Evolutionary conservation across 805 yeast genomes (phyloP).

Genomic region (Ogataea paraovalis): DNA sequence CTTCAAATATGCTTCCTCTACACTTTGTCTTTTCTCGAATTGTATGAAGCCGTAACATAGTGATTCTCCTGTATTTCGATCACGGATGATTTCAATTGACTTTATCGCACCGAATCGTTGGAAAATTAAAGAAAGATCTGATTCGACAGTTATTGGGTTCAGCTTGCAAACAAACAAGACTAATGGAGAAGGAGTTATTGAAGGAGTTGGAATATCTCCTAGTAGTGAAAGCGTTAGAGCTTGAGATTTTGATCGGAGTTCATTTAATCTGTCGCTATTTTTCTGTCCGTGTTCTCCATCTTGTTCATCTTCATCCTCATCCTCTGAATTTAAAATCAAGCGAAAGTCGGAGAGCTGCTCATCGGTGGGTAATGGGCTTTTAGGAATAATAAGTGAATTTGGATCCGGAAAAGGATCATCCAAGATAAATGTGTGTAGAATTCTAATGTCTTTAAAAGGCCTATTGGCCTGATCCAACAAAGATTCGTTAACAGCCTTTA

Average conservation of each 20-base stretch:
- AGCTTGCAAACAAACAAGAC: conserved; percentile 61
- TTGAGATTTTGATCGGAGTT: conserved; percentile 41
- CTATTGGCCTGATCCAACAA: conserved; percentile 36
- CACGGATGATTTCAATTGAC: conserved; percentile 50
- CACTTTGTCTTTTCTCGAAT: conserved; percentile 41
- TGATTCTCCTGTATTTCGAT: conserved; percentile 44
- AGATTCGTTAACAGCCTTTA: conserved; percentile 41
- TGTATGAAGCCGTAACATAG: conserved; percentile 64
- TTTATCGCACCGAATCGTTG: conserved; percentile 55
- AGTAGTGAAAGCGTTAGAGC: conserved; percentile 61
- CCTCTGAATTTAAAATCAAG: conserved; percentile 23
- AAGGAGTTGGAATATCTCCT: conserved; percentile 59
- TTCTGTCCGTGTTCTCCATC: neutral
- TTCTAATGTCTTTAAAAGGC: conserved; percentile 48
- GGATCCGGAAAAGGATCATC: conserved; percentile 51
- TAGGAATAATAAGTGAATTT: conserved; percentile 18
- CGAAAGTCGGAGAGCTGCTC: conserved; percentile 30
- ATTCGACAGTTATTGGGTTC: conserved; percentile 57
- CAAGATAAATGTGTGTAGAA: conserved; percentile 45
- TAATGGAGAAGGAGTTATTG: conserved; percentile 55
- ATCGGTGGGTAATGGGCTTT: conserved; percentile 36
- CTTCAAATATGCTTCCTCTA: conserved; percentile 59
- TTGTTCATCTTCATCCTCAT: conserved; percentile 8
- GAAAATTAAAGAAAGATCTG: conserved; percentile 53
- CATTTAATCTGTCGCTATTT: conserved; percentile 4